Base-by-base conservation (phyloP, 331 rosid species). In the Quercus tomentella region DNA sequence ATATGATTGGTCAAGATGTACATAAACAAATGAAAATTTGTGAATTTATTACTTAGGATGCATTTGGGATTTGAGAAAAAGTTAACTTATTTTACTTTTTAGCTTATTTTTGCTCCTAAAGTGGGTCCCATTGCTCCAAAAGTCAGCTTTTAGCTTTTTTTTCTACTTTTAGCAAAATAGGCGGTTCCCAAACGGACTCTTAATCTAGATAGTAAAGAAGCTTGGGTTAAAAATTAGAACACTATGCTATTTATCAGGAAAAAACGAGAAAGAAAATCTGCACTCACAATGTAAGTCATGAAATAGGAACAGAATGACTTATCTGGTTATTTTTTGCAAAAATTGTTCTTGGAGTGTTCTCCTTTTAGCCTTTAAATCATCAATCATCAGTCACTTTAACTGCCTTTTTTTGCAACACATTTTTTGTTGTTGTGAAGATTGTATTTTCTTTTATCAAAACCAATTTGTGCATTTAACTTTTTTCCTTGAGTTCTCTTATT, bases 161-260 rank as follows among this genome's bases (percentile, higher is more conserved):
- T 6, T 35, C 1, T 35, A 6, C 8, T 35, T 37, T 37, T 11
- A 7, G 0, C 43, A 8, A 7, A 37, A 37, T 37, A 37, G 8
- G 11, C 0, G 0, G 11, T 7, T 37, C 0, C 0, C 11, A 37
- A 37, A 8, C 0, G 1, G 45, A 41, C 1, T 1, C 45, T 8
- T 8, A 18, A 20, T 33, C 28, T 67, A 33, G 25, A 35, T 35
- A 8, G 72, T 67, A 67, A 52, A 67, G 72, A 67, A 33, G 7
- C n/a, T 10, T 67, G 4, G 35, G 2, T 30, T 16, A 65, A 65
- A 63, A 30, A 16, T 22, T 26, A 20, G 23, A 33, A 33, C 16
- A 8, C 51, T 67, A 0, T 20, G 72, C 66, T 60, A 23, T 8
- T 57, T n/a, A 57, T 57, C 63, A 9, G 28, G 63, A 57, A 57